Evolutionary conservation across 768 basidiomycete genomes (phyloP), one percentile per base, ranked within the genome.

Genomic region (Kwoniella botswanensis): DNA sequence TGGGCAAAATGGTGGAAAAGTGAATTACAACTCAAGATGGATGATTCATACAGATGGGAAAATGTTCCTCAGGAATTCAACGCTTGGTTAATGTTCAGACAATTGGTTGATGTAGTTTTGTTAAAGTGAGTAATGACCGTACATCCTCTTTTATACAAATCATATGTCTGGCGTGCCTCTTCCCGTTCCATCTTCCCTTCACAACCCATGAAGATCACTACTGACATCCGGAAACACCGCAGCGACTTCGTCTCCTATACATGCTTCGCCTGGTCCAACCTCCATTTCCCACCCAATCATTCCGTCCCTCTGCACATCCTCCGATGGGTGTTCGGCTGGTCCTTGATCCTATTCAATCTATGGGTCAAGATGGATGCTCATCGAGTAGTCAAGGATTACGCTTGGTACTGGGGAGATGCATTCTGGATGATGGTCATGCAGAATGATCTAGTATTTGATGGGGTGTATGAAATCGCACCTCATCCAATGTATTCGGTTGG

Each of bases 291-390:
- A 0, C 86, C 89, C 44, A 90, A 88, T 54, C 87, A 97, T 41
- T 92, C 93, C 0, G 62, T 87, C 55, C 79, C 86, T 10, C 87
- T 93, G 18, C 94, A 98, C 82, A 81, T 91, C 71, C 87, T 93
- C 84, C 89, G 94, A 1, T 99, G 96, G 96, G 84, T 91, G 56
- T 91, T 91, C 22, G 97, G 97, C 4, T 82, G 92, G 70, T 87
- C 88, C 0, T 86, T 99, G 26, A 94, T 98, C 80, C 88, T 87
- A 22, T 98, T 98, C 87, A 98, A 99, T 83, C 87, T 98, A 44
- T 98, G 95, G 94, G 94, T 99, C 72, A 99, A 99, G 82, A 92
- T 92, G 2, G 96, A 98, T 80, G 97, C 97, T 0, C 97, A 99
- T 82, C 88, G 93, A 65, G 93, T 98, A 60, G 94, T 98, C 71